Evolutionary conservation across 805 yeast species (phyloP), one percentile per base, ranked within the genome.

Genomic region (Kuraishia cidri): DNA sequence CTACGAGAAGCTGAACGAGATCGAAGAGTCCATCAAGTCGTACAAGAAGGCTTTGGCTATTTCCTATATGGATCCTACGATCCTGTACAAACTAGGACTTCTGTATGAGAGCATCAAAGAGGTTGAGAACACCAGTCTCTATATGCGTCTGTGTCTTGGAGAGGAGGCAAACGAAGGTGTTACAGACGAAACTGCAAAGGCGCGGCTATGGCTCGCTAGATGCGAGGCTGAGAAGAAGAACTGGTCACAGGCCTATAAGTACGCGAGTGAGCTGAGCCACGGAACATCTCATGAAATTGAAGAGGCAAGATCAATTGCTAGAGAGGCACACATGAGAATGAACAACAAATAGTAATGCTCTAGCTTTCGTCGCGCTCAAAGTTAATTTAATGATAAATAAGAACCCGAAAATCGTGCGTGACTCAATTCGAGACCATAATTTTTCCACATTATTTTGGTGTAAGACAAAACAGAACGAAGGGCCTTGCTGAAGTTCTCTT

Each of bases 281-380:
- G 94, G 90, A 19, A 72, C 81, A n/a, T 79, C 87, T 9, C 85
- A 78, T 36, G 94, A 83, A 47, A 74, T 87, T 13, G 96, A 87
- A 46, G 96, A 87, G 50, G 96, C 95, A 0, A 61, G 95, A 27
- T 67, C 79, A 0, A 79, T 88, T 21, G 84, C 90, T 0, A 65
- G 87, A 45, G 90, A 82, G 39, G 86, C 92, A 10, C 56, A 86
- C 38, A 69, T 66, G 45, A 64, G 75, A 36, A 57, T 76, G 58
- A 27, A 26, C 13, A 17, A 27, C 14, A 16, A 27, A 27, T 27
- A 15, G 16, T 6, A 27, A 4, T 6, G 23, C 23, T n/a, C n/a
- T n/a, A n/a, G n/a, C n/a, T n/a, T n/a, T n/a, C n/a, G n/a, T n/a
- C n/a, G n/a, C n/a, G n/a, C n/a, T n/a, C n/a, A n/a, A n/a, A n/a